Evolutionary conservation across 257 asterid genomes (phyloP).

Genomic region (Petunia secreta): DNA sequence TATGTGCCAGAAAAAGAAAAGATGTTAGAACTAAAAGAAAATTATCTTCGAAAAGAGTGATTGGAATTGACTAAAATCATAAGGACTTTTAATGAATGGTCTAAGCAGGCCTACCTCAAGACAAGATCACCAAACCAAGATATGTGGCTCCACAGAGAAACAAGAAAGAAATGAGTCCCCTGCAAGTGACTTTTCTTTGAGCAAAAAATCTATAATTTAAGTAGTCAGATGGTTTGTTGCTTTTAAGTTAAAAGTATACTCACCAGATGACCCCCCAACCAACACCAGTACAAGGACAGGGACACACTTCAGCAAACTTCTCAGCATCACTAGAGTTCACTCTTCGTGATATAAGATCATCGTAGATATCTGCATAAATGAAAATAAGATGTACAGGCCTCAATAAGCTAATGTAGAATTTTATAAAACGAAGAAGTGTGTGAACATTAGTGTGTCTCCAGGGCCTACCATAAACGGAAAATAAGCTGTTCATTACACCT

Average conservation of each 20-base stretch:
- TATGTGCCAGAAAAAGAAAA: not conserved
- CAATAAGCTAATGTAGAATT: not conserved
- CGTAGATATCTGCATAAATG: slow-evolving; percentile 42
- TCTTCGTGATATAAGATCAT: slow-evolving; percentile 46
- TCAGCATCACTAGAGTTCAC: slow-evolving; percentile 49
- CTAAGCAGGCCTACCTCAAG: slow-evolving; percentile 33
- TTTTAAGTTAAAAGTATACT: slow-evolving; percentile 15
- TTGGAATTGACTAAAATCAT: not conserved
- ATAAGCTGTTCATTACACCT: slow-evolving; percentile 55
- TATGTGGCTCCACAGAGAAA: slow-evolving; percentile 50
- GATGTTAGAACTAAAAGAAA: not conserved
- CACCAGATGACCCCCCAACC: slow-evolving; percentile 55
- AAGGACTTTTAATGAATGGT: not conserved
- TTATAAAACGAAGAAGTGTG: not conserved
- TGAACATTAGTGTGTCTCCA: not conserved
- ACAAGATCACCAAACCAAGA: slow-evolving; percentile 46
- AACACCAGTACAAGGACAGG: slow-evolving; percentile 54
- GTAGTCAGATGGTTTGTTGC: not conserved
- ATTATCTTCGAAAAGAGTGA: not conserved
- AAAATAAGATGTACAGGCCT: not conserved
- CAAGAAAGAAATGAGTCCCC: slow-evolving; percentile 54
- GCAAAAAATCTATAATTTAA: not conserved
- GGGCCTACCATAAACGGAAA: slow-evolving; percentile 45
- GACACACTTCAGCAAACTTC: slow-evolving; percentile 51
- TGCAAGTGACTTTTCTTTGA: slow-evolving; percentile 29